Evolutionary conservation across 2,329 filamentous ascomycete species (phyloP).

Genomic region (Acarospora socialis): DNA sequence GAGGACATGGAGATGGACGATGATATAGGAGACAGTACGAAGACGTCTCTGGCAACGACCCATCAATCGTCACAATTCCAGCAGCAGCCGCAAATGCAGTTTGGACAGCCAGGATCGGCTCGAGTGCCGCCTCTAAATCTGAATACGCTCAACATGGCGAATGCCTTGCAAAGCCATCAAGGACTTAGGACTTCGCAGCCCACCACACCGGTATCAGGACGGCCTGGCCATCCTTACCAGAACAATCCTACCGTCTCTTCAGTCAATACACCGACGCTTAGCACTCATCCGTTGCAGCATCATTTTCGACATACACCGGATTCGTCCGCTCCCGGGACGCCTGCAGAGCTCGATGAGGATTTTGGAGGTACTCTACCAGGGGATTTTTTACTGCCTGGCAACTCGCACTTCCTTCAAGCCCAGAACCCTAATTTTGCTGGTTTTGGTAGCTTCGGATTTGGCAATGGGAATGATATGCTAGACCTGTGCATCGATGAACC

Average conservation of each 20-base stretch:
- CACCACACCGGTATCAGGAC: conserved; percentile 61
- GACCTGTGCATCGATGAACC: conserved; percentile 75
- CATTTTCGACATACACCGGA: conserved; percentile 44
- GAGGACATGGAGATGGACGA: conserved; percentile 98
- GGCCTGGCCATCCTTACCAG: conserved; percentile 43
- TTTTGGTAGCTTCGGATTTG: conserved; percentile 22
- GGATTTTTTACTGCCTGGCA: no score
- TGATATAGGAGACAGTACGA: conserved; percentile 39
- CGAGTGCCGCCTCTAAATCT: conserved; percentile 61
- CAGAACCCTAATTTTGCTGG: conserved; percentile 25
- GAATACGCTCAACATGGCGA: conserved; percentile 59
- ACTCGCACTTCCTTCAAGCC: conserved; percentile 30
- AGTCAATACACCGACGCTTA: conserved; percentile 85
- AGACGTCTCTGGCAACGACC: conserved; percentile 21
- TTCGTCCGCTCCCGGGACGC: conserved; percentile 55
- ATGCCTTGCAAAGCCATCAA: conserved; percentile 59
- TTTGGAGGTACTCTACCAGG: conserved; percentile 49
- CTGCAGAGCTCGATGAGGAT: conserved; percentile 61
- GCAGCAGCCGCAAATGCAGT: conserved; percentile 51
- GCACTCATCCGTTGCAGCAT: conserved; percentile 52
- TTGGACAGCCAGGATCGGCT: conserved; percentile 38
- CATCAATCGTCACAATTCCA: conserved; percentile 42
- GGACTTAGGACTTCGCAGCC: conserved; percentile 76
- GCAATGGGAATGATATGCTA: conserved; percentile 37
- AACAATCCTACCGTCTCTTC: conserved; percentile 95